Base-by-base conservation (phyloP, 495 filamentous ascomycete genomes). In the Penicillium antarcticum region DNA sequence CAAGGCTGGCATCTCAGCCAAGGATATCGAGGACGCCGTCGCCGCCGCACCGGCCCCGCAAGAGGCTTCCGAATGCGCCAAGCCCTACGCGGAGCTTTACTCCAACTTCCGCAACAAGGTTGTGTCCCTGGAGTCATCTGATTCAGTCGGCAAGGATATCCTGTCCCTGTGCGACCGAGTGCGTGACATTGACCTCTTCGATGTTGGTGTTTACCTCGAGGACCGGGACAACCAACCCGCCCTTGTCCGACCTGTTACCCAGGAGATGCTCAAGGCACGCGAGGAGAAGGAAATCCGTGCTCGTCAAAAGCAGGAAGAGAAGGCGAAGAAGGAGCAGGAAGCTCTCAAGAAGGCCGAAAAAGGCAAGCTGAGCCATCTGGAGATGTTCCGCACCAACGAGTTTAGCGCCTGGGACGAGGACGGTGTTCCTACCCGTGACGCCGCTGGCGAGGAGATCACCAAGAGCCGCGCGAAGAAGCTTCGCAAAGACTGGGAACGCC, bases 401-500 rank as follows among this genome's bases (percentile, higher is more conserved):
- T 97, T 79, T 61, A 79, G 73, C 41, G 87, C 78, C 39, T 97
- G 91, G 91, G 91, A 97, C 70, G 84, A 77, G 2, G 85, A 96
- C 12, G 94, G 94, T 1, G 48, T 97, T 39, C 94, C 94, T 9
- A 87, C 80, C 3, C 87, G 81, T 66, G 81, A 89, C 64, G 77
- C 76, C 13, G 81, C 84, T 21, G 94, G 91, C 1, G 81, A 81
- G 56, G 90, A 95, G 62, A 72, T 98, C 21, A 78, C 89, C 18
- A 98, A 97, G 78, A 86, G 78, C 48, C 78, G 80, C 57, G 51
- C 52, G 31, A 98, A 97, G 80, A 95, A 90, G 80, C 65, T 97
- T 32, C 84, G 71, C 72, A 97, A 97, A 76, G 88, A 89, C 23
- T 95, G 89, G 90, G 89, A 95, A 63, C 83, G 75, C 66, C 94